These are phyloP conservation scores for Hirschfeldia incana DNA, from an alignment of 345 rosid species.

Conservation along the genomic window DNA sequence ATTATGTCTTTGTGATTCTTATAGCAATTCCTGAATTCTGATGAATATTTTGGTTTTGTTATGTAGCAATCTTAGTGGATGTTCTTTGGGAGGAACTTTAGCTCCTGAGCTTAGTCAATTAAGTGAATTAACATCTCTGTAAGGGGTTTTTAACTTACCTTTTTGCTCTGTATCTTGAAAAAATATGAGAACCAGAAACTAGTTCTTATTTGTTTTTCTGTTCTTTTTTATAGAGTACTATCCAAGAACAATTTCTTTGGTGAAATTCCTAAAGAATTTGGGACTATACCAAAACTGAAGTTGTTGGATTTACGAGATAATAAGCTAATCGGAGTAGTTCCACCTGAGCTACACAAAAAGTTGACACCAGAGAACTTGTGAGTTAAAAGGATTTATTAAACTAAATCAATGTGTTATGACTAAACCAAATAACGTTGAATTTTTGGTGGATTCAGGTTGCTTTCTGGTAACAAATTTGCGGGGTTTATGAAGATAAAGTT, in stretches of 20 bases:
- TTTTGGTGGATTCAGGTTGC: conserved; percentile 23
- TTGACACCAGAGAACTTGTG: conserved; percentile 64
- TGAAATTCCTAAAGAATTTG: conserved; percentile 66
- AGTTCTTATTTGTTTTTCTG: background rate
- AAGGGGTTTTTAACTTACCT: conserved; percentile 33
- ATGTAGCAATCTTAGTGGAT: conserved; percentile 64
- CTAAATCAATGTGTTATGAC: background rate
- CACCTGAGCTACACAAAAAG: conserved; percentile 51
- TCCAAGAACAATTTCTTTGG: conserved; percentile 61
- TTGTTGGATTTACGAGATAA: conserved; percentile 73
- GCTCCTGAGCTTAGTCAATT: conserved; percentile 75
- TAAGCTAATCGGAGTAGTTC: conserved; percentile 66
- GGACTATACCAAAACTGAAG: conserved; percentile 53
- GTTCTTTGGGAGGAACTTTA: conserved; percentile 67
- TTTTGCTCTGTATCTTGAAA: conserved; percentile 20
- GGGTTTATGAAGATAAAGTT: conserved; percentile 51
- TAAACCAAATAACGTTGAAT: background rate
- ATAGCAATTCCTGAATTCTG: conserved; percentile 7
- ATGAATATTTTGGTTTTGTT: background rate
- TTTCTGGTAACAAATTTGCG: conserved; percentile 52
- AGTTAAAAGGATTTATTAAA: conserved; percentile 37
- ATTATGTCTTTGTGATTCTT: background rate
- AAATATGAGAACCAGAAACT: conserved; percentile 3
- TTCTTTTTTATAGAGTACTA: conserved; percentile 47
- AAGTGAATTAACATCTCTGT: conserved; percentile 66